Conservation (phyloP, 2,329 filamentous ascomycete genomes). For the Biscogniauxia sp. region DNA sequence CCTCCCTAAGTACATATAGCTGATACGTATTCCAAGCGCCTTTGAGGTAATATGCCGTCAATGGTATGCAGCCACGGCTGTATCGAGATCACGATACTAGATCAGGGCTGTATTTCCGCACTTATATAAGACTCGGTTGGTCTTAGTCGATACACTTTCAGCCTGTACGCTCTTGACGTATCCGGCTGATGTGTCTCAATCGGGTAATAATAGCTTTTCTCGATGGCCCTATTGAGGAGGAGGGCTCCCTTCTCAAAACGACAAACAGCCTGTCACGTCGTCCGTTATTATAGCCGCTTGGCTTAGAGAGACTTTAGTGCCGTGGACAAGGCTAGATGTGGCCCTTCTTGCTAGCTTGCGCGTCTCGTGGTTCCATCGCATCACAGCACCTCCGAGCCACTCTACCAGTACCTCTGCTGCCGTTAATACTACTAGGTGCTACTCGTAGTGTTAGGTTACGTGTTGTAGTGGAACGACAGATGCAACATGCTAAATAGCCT, state of each 20-base stretch:
- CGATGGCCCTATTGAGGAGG: background rate
- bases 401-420: background rate
- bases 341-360: background rate
- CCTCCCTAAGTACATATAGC: background rate
- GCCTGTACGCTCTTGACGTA: background rate
- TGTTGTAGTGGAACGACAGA: background rate
- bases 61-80: background rate
- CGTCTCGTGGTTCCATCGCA: background rate
- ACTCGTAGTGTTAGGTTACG: background rate
- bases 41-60: background rate
- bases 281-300: background rate
- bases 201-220: background rate
- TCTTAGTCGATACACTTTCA: background rate
- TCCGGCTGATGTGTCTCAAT: background rate
- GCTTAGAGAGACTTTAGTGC: background rate
- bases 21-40: background rate
- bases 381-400: background rate
- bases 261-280: background rate
- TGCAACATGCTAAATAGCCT: background rate
- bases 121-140: background rate
- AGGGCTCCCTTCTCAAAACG: background rate
- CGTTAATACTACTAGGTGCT: too few species aligned
- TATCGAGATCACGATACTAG: background rate
- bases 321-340: background rate
- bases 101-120: background rate